A percentile compares a stretch with the other conserved stretches of the same genome.
phyloP scores from a whole-genome alignment of 2,329 filamentous ascomycete species.

The Monosporascus sp. region DNA sequence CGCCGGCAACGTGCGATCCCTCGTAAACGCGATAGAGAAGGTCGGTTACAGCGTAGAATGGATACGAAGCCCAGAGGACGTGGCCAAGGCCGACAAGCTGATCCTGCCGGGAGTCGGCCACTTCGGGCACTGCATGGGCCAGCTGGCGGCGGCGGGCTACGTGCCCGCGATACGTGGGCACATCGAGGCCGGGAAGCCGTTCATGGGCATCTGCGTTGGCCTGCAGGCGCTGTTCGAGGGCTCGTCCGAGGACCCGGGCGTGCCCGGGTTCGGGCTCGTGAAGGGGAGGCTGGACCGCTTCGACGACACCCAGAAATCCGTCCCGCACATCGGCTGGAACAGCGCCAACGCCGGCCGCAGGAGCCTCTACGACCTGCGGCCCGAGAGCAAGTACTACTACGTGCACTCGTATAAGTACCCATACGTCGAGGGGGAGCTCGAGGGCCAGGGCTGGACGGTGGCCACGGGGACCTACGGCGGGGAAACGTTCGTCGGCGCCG shows the following conservation, averaged over 20 bases:
- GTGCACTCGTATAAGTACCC: slow-evolving; percentile 90
- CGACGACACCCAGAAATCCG: slow-evolving; percentile 70
- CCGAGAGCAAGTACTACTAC: slow-evolving; percentile 95
- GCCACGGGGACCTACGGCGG: slow-evolving; percentile 82
- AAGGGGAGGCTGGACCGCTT: slow-evolving; percentile 69
- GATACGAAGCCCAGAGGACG: slow-evolving; percentile 79
- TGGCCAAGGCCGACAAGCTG: slow-evolving; percentile 83
- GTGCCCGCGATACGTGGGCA: slow-evolving; percentile 76
- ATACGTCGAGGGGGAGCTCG: slow-evolving; percentile 67
- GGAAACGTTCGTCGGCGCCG: slow-evolving; percentile 86
- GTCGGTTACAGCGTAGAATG: slow-evolving; percentile 90
- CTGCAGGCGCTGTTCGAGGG: slow-evolving; percentile 84
- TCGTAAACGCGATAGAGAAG: slow-evolving; percentile 97
- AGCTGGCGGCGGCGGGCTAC: slow-evolving; percentile 77
- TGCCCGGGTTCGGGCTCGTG: slow-evolving; percentile 71
- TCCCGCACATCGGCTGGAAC: slow-evolving; percentile 99
- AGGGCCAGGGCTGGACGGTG: slow-evolving; percentile 83
- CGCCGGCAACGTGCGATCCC: slow-evolving; percentile 89
- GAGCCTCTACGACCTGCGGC: slow-evolving; percentile 69
- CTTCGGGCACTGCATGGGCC: slow-evolving; percentile 90
- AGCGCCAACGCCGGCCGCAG: slow-evolving; percentile 61
- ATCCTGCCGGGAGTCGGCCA: slow-evolving; percentile 96
- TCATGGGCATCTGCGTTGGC: slow-evolving; percentile 96
- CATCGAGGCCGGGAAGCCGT: slow-evolving; percentile 87
- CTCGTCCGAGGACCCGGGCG: slow-evolving; percentile 69